Base-by-base conservation (phyloP, 805 yeast species). In the Ogataea angusta region DNA sequence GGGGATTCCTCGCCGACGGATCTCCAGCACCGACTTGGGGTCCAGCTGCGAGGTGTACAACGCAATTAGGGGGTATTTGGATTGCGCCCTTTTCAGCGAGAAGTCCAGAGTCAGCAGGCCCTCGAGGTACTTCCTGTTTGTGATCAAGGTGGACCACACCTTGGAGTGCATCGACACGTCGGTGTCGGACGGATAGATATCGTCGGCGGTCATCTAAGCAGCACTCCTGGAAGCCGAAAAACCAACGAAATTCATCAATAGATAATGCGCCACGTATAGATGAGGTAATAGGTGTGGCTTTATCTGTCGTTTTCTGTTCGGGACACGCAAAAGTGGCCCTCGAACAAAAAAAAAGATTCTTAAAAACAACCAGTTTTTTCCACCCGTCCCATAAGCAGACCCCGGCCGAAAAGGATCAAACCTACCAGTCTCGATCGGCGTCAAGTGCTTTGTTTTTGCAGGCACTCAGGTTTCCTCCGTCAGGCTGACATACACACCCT, bases 91-190 rank as follows among this genome's bases (percentile, higher is more conserved):
- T 31, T 64, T 62, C 39, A 78, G 61, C 2, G 82, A 67, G 53
- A 67, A 72, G 40, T 76, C 67, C 37, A 78, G 58, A 0, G 80
- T 69, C 10, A 78, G 54, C 4, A 78, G 61, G 1, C 84, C 84
- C 0, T 72, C 60, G 19, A 78, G 51, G 44, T 78, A 78, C 32
- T 67, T 66, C 9, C 67, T 62, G 52, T 71, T 75, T 15, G 84
- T 78, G 42, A 78, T 70, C 25, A 78, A 61, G 0, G 82, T 75
- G 0, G 80, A 69, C 83, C 83, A 78, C 2, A 73, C 74, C 33
- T 57, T 48, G 15, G 22, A 42, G 31, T 38, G 36, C n/a, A 24
- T 25, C 1, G 48, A 27, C 17, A 51, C 38, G 31, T 48, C 49
- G 13, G 52, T 34, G 38, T 59, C 58, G 4, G 36, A 33, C 5